Base-by-base conservation (phyloP, 805 yeast genomes). In the Starmerella kuoi region DNA sequence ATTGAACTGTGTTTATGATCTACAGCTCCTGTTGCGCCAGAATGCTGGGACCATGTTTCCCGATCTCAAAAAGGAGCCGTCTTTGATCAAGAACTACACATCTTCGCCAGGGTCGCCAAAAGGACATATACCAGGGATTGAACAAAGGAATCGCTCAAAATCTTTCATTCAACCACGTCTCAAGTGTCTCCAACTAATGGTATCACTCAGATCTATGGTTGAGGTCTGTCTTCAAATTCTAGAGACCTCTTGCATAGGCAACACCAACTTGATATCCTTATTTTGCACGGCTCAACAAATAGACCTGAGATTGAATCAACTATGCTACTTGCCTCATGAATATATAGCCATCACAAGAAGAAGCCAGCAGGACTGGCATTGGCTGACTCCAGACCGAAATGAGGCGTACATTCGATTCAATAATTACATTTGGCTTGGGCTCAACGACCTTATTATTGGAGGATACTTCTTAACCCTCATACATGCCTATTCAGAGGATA, bases 361-460 rank as follows among this genome's bases (percentile, higher is more conserved):
- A 48, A 54, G 65, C 51, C 52, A 60, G 48, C 51, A 62, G 56
- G 43, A 34, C 26, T 47, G 50, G 50, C 46, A 42, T 17, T 57
- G 72, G 70, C 28, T 61, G 60, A 53, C 58, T 53, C 50, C 61
- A 2, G 56, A 52, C n/a, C 53, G 59, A 39, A 78, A 66, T 63
- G 63, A 57, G 47, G 72, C 56, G 59, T 70, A 55, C 63, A 72
- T 55, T 66, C 78, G 55, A 73, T 74, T 88, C 47, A 85, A 84
- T 65, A 93, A 93, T 55, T 78, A 87, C 1, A 47, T 87, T 1
- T 91, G 97, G 97, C 65, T 91, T 15, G 77, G 85, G 0, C 60
- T 77, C 4, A 88, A 91, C 58, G 98, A 91, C 58, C 57, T 82
- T 5, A 67, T 87, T 1, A 58, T 87, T 27, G 98, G 98, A 0